Evolutionary conservation across 2,329 filamentous ascomycete species (phyloP).

Genomic region (Paraphoma sp.): DNA sequence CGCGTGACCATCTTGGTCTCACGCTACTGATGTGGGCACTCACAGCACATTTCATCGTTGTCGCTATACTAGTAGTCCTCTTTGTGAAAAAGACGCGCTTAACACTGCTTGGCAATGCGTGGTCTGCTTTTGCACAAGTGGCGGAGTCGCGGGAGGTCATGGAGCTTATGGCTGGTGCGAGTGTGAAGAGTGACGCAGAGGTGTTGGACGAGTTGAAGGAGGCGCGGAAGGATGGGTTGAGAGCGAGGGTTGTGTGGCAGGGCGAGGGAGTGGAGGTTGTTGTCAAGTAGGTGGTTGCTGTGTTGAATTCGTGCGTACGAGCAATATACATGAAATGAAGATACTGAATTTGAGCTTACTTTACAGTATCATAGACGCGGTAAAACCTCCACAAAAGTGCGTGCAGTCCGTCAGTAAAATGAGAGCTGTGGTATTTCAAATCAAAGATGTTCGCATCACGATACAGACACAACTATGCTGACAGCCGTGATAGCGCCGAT

Average conservation of each 20-base stretch:
- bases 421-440: too few relatives aligned
- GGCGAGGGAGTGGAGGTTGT: background rate
- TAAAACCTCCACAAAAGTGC: too few relatives aligned
- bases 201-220: background rate
- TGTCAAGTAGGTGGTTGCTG: background rate
- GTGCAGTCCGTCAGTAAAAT: too few relatives aligned
- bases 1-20: slow-evolving; percentile 3
- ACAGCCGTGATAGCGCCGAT: too few relatives aligned
- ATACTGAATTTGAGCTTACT: too few relatives aligned
- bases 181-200: background rate
- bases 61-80: slow-evolving; percentile 1
- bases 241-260: slow-evolving; percentile 5
- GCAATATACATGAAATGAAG: too few relatives aligned
- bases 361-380: too few relatives aligned
- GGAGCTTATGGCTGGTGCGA: background rate
- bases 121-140: slow-evolving; percentile 11
- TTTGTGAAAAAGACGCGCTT: slow-evolving; percentile 9
- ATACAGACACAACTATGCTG: too few relatives aligned
- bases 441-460: too few relatives aligned
- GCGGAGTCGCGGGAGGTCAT: slow-evolving; percentile 6
- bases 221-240: background rate
- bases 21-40: slow-evolving; percentile 5
- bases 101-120: slow-evolving; percentile 13
- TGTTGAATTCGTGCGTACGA: too few relatives aligned
- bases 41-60: slow-evolving; percentile 1